Base-by-base conservation (phyloP, 140 eudicot species). In the Stevia rebaudiana region DNA sequence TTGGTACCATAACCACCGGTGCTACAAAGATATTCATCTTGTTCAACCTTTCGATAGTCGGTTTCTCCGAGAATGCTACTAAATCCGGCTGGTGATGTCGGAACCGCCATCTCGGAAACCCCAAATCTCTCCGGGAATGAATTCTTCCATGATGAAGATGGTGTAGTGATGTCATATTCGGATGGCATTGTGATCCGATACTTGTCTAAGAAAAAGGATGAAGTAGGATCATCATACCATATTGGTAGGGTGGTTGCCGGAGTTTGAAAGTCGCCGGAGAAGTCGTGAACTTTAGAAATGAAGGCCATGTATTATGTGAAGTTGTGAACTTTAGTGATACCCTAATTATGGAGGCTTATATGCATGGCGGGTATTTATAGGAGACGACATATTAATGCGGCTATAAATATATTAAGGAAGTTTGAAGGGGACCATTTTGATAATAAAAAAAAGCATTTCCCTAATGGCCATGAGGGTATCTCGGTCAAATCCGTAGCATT, bases 101-200 rank as follows among this genome's bases (percentile, higher is more conserved):
- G 75, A 18, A 61, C 80, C 49, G 30, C 77, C 77, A 70, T 73
- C 36, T 80, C 82, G 0, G 76, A 70, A 13, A 77, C 69, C 64
- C 83, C 83, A 44, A 76, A 72, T 43, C 74, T 37, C 59, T 75
- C 81, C 6, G 83, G 81, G 39, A 70, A 62, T 1, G 70, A 65
- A 55, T 43, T 18, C 41, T 68, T 76, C 71, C 76, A 70, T 3
- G 76, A 74, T 1, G 74, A 41, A 12, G 87, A 70, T 0, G 68
- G 47, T 6, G 58, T 46, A 16, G 35, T 39, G 47, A 33, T 40
- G 42, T 71, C 74, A 71, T 71, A 71, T 57, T 65, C 70, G 19
- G 44, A 59, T 12, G 58, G 31, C 73, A 63, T 70, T 56, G 56
- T 69, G 48, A 69, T 64, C 46, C 69, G 71, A 37, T 69, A 76